Evolutionary conservation across 768 basidiomycete species (phyloP).

Genomic region (Collybia sp.): DNA sequence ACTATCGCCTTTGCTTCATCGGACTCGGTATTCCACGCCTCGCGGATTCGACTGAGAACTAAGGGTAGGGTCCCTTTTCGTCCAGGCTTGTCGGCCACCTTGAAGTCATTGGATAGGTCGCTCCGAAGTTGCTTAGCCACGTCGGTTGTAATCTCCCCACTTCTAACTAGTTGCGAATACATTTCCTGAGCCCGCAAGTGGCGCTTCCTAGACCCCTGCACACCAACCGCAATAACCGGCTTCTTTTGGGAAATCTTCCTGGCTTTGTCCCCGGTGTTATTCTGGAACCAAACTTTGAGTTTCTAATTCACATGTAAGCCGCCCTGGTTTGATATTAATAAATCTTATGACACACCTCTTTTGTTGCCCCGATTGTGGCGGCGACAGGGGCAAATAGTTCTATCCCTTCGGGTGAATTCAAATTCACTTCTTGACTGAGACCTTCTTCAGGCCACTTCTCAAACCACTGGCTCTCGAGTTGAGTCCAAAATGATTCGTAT

Average conservation of each 20-base stretch:
- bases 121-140: too few species aligned
- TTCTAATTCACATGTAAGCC: neutral
- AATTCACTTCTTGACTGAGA: neutral
- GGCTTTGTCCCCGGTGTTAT: neutral
- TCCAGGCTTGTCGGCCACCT: too few species aligned
- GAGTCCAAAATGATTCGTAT: neutral
- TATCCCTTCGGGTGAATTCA: neutral
- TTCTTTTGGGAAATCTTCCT: neutral
- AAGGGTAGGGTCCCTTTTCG: too few species aligned
- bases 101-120: too few species aligned
- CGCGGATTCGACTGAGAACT: neutral
- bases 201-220: neutral
- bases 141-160: too few species aligned
- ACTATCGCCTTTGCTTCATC: slow-evolving; percentile 8
- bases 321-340: neutral
- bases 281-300: neutral
- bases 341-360: neutral
- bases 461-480: neutral
- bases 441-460: neutral
- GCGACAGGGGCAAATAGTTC: too few species aligned
- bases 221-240: neutral
- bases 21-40: slow-evolving; percentile 6
- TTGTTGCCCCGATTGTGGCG: neutral
- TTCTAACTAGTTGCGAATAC: neutral
- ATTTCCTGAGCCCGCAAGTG: neutral